Evolutionary conservation across 139 green algal genomes (phyloP), one percentile per base, ranked within the genome.

Genomic region (Chlamydomonas applanata): DNA sequence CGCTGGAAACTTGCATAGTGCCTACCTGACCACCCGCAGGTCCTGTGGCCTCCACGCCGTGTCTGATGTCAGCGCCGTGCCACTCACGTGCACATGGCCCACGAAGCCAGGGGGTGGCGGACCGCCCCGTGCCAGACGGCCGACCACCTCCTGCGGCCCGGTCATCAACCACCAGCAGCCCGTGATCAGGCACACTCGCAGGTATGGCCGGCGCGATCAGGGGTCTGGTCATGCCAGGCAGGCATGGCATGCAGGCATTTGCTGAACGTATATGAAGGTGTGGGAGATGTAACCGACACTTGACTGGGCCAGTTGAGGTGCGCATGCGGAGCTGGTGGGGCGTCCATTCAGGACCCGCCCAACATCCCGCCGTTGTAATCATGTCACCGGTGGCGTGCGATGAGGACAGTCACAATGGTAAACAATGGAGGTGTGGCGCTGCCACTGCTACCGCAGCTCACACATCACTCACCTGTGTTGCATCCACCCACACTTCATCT

Each of bases 401-500:
- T 56, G 46, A 16, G 46, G 46, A 16, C 46, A 24, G 46, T 24
- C 14, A 56, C 46, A 56, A 56, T 13, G 16, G 46, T 56, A 16
- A 56, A 13, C n/a, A n/a, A n/a, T n/a, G n/a, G n/a, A n/a, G n/a
- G n/a, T n/a, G n/a, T n/a, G n/a, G n/a, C n/a, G n/a, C n/a, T n/a
- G n/a, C n/a, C n/a, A n/a, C n/a, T n/a, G n/a, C n/a, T n/a, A n/a
- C n/a, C n/a, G 40, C 40, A 49, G n/a, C 40, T 19, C 40, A 49
- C 40, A 49, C 40, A 49, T 61, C 20, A 61, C 53, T 9, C 53
- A 61, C 53, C 20, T 69, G 62, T 49, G 62, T 69, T 7, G 33
- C 33, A 17, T 69, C 62, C 14, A 69, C 62, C 13, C 36, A 69
- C 62, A 69, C 62, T 33, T 69, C 62, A 17, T 69, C 62, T 33